Evolutionary conservation across 805 yeast species (phyloP), one percentile per base, ranked within the genome.

Genomic region (Pichia paraexigua): DNA sequence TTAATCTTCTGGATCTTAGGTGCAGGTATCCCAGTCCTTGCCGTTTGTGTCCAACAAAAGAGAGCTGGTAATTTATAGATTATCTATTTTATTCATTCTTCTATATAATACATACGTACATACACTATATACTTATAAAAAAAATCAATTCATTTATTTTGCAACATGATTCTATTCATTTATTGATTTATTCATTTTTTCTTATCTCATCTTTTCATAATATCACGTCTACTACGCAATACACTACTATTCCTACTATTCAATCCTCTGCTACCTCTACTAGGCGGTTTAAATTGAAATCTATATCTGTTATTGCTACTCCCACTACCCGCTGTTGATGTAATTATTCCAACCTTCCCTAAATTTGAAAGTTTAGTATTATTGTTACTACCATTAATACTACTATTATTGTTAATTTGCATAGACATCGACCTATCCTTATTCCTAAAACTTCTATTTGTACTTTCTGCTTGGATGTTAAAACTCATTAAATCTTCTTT

Each of bases 1-100:
- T 85, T 87, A 77, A 81, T 90, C 49, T 85, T 82, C 74, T 85
- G 84, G 74, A 80, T 64, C 53, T 64, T 81, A 43, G 92, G 89
- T 54, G 76, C 82, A 57, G 78, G 81, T 55, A 73, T 84, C 52
- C 97, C 98, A 66, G 85, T 88, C 76, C 75, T 85, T 64, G 81
- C 90, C 51, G 74, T 79, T 58, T 83, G 72, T 73, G 87, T 83
- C 75, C 94, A 88, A 78, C 74, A 88, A 76, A 86, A 84, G 81
- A 91, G 91, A 80, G 75, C 92, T 56, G 97, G 97, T 67, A n/a
- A 43, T 9, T 43, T 42, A 25, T 48, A 48, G 21, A 15, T 11
- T 20, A 21, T 22, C 39, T 20, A 18, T 11, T n/a, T 20, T 20
- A 24, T 32, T 20, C 22, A n/a, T 18, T 5, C 9, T 43, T 5